These are phyloP conservation scores for Sugiyamaella marilandica DNA, from an alignment of 805 yeast species.

Conservation along the genomic window DNA sequence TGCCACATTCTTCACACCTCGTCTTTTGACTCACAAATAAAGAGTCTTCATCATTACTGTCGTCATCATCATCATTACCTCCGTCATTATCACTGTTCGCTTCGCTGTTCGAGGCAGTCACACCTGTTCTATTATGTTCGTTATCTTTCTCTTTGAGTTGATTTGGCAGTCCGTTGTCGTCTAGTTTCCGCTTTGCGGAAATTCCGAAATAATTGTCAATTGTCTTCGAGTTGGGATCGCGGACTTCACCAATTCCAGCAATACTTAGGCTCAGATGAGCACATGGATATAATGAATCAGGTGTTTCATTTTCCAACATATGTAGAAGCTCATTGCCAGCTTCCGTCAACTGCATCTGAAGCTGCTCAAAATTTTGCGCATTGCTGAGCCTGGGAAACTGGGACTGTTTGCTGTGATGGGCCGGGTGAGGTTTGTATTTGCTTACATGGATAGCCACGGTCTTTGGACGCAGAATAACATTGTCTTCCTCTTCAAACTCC, in stretches of 20 bases:
- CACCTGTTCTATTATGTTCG: not conserved
- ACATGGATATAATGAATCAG: constrained; percentile 10
- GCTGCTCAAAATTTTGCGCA: constrained; percentile 9
- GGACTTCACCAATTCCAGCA: constrained; percentile 7
- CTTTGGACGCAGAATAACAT: constrained; percentile 45
- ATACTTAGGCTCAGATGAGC: constrained; percentile 11
- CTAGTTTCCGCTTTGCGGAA: not conserved
- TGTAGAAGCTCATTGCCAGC: not conserved
- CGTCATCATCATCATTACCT: constrained; percentile 4
- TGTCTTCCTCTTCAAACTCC: constrained; percentile 67
- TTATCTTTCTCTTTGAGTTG: not conserved
- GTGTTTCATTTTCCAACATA: constrained; percentile 6
- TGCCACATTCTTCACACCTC: constrained; percentile 30
- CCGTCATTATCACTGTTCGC: not conserved
- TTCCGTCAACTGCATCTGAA: not conserved
- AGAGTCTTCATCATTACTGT: constrained; percentile 9
- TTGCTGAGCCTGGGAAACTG: constrained; percentile 15
- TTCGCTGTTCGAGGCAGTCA: not conserved
- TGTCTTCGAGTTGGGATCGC: constrained; percentile 3
- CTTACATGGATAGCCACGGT: constrained; percentile 43
- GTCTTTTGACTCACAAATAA: constrained; percentile 14
- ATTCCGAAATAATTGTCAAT: constrained; percentile 6
- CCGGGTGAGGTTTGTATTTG: constrained; percentile 21
- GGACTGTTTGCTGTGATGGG: constrained; percentile 22
- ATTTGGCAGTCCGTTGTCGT: not conserved